These are phyloP conservation scores for Sequoiadendron giganteum DNA, from an alignment of 75 land plant species.

Conservation along the genomic window DNA sequence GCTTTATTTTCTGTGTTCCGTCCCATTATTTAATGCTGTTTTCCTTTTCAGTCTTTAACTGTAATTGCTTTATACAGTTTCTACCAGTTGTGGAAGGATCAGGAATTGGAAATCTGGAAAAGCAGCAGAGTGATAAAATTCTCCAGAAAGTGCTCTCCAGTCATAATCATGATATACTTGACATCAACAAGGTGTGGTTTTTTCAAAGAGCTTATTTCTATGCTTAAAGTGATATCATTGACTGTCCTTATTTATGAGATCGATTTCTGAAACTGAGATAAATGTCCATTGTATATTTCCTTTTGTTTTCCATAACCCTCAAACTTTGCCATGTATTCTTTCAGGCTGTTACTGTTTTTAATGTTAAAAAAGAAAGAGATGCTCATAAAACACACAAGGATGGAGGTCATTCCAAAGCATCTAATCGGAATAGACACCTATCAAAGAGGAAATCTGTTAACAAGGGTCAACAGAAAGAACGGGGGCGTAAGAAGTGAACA, in stretches of 20 bases:
- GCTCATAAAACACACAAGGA: conserved; percentile 23
- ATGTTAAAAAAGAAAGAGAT: conserved; percentile 33
- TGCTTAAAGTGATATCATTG: too few relatives aligned
- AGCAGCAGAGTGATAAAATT: conserved; percentile 71
- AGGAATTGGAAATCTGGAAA: conserved; percentile 69
- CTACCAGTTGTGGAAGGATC: conserved; percentile 92
- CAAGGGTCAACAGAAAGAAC: neutral
- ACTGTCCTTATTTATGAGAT: neutral
- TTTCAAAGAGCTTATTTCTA: neutral
- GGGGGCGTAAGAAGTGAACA: neutral
- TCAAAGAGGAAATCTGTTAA: conserved; percentile 1
- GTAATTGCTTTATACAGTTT: conserved; percentile 51
- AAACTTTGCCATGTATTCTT: neutral
- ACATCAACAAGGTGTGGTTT: conserved; percentile 74
- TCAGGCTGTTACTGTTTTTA: conserved; percentile 47
- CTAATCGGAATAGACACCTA: neutral
- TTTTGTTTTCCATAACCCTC: neutral
- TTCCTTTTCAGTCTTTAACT: neutral
- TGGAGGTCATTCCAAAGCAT: conserved; percentile 33
- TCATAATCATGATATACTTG: conserved; percentile 65
- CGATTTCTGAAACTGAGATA: neutral
- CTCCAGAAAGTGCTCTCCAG: conserved; percentile 74
- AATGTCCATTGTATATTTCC: neutral
- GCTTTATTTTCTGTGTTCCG: neutral
- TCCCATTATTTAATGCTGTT: conserved; percentile 8